These are phyloP conservation scores for Petunia axillaris DNA, from an alignment of 257 asterid genomes.

Conservation along the genomic window DNA sequence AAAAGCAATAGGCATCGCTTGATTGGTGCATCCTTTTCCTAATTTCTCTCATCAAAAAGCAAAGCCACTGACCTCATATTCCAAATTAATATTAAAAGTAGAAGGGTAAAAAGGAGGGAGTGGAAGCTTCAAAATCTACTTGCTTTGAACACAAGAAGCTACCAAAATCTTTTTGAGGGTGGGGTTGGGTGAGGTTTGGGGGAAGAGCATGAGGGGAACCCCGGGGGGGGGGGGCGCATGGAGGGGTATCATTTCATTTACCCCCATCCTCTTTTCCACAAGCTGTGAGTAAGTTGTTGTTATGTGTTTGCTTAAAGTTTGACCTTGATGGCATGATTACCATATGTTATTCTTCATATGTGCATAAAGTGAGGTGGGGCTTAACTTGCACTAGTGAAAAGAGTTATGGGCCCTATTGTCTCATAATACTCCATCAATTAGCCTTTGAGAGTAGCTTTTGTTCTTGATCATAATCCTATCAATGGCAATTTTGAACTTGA, in stretches of 20 bases:
- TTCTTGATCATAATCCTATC: conserved; percentile 49
- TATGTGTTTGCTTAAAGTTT: conserved; percentile 53
- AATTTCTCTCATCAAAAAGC: conserved; percentile 48
- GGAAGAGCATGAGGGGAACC: neutral
- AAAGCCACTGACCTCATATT: conserved; percentile 42
- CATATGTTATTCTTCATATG: conserved; percentile 26
- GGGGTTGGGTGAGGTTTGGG: neutral
- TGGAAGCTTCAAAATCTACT: conserved; percentile 40
- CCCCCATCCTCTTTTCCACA: conserved; percentile 17
- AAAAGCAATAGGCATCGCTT: conserved; percentile 50
- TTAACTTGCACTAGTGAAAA: conserved; percentile 59
- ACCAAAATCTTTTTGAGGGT: conserved; percentile 40
- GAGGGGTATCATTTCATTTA: conserved; percentile 29
- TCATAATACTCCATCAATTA: conserved; percentile 58
- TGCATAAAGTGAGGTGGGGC: conserved; percentile 52
- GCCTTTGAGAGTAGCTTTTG: conserved; percentile 45
- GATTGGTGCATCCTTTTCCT: conserved; percentile 44
- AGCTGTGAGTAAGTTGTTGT: conserved; percentile 43
- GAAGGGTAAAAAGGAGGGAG: conserved; percentile 22
- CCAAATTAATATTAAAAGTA: conserved; percentile 18
- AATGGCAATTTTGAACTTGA: conserved; percentile 44
- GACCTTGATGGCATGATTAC: conserved; percentile 49
- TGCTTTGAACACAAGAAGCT: conserved; percentile 58
- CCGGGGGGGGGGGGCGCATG: neutral
- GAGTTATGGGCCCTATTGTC: conserved; percentile 58